phyloP scores from a whole-genome alignment of 805 yeast species.

The Zygosaccharomyces rouxii region DNA sequence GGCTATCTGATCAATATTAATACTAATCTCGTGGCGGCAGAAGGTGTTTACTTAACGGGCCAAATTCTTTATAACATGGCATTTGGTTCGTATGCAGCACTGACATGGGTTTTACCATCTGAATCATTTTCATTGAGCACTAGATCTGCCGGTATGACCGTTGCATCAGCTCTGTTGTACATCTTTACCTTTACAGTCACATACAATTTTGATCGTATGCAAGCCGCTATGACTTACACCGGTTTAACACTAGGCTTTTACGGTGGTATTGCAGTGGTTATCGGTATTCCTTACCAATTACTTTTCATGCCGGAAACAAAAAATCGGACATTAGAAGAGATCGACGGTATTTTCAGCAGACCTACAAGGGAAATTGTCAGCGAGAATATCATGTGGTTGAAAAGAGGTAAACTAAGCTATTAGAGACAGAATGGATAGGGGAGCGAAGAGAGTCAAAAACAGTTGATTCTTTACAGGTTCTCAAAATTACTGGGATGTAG shows the following conservation, averaged over 20 bases:
- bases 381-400: conserved; percentile 28
- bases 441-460: background rate
- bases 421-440: background rate
- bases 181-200: conserved; percentile 43
- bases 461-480: background rate
- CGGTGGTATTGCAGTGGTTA: conserved; percentile 45
- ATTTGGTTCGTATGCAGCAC: conserved; percentile 62
- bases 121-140: conserved; percentile 57
- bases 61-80: conserved; percentile 59
- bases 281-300: conserved; percentile 51
- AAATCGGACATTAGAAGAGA: conserved; percentile 66
- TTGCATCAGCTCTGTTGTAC: conserved; percentile 51
- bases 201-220: conserved; percentile 57
- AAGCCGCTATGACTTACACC: conserved; percentile 51
- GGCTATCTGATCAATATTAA: conserved; percentile 45
- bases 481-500: no score
- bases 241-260: conserved; percentile 64
- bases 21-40: conserved; percentile 43
- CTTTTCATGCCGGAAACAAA: conserved; percentile 69
- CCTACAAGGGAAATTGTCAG: conserved; percentile 39
- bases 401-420: conserved; percentile 12
- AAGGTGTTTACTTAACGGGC: conserved; percentile 60
- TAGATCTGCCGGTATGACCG: conserved; percentile 63
- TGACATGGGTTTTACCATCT: conserved; percentile 67
- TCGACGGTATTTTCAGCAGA: conserved; percentile 41